These are phyloP conservation scores for Metschnikowia proteae DNA, from an alignment of 805 yeast genomes.

Conservation along the genomic window DNA sequence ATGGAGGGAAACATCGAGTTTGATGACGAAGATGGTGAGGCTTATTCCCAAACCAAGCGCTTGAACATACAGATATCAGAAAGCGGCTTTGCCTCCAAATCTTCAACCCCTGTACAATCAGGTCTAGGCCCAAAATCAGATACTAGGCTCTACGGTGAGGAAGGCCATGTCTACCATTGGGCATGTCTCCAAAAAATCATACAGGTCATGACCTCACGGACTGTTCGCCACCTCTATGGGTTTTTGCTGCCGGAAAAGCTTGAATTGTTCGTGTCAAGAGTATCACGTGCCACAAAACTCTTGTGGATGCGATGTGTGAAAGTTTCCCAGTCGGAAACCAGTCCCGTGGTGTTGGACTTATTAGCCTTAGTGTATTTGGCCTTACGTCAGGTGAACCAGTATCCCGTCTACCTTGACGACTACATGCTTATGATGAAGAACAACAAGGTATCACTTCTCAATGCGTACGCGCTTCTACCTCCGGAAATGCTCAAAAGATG, in stretches of 20 bases:
- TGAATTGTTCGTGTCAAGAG: not conserved
- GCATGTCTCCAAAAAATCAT: conserved; percentile 51
- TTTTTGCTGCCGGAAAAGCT: not conserved
- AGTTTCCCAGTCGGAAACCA: not conserved
- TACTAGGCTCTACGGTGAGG: conserved; percentile 42
- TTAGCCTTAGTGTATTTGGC: conserved; percentile 49
- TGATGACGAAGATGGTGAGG: conserved; percentile 77
- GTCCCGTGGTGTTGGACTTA: conserved; percentile 27
- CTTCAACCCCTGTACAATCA: not conserved
- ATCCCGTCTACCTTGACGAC: conserved; percentile 51
- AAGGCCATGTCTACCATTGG: conserved; percentile 42
- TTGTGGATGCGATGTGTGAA: conserved; percentile 29
- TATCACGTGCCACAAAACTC: conserved; percentile 17
- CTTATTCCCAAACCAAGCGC: conserved; percentile 49
- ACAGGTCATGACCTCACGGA: conserved; percentile 29
- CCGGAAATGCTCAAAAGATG: conserved; percentile 21
- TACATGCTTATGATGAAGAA: conserved; percentile 38
- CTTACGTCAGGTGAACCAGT: conserved; percentile 39
- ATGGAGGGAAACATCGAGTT: conserved; percentile 73
- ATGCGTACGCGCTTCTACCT: conserved; percentile 40
- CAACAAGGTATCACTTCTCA: conserved; percentile 49
- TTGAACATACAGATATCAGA: conserved; percentile 44
- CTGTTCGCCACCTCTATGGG: conserved; percentile 11
- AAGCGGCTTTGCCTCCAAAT: conserved; percentile 17
- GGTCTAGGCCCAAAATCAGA: not conserved